Conservation (phyloP, 2,329 filamentous ascomycete genomes). For the Fusarium avenaceum region DNA sequence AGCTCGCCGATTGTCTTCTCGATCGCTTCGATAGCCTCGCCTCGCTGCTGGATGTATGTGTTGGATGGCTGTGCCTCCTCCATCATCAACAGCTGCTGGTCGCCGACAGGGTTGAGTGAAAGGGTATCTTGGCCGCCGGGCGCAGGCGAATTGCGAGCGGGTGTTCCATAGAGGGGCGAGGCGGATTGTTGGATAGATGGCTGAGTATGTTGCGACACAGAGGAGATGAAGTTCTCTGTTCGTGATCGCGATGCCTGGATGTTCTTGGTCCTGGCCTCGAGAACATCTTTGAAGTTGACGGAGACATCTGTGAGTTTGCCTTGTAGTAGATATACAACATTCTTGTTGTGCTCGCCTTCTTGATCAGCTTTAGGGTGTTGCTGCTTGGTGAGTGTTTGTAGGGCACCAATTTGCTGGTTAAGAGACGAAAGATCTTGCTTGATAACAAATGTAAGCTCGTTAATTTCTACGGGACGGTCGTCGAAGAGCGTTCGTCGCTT, state of each 20-base stretch:
- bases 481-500: constrained; percentile 97
- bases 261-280: constrained; percentile 97
- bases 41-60: constrained; percentile 90
- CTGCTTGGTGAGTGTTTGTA: constrained; percentile 83
- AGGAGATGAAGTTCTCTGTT: constrained; percentile 96
- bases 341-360: constrained; percentile 97
- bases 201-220: constrained; percentile 83
- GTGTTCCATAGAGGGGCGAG: constrained; percentile 88
- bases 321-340: constrained; percentile 92
- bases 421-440: constrained; percentile 90
- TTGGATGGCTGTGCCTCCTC: constrained; percentile 93
- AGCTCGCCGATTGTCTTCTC: constrained; percentile 95
- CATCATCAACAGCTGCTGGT: constrained; percentile 88
- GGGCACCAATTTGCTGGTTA: constrained; percentile 86
- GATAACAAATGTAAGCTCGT: constrained; percentile 96
- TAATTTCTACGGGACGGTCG: constrained; percentile 95
- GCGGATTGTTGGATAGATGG: constrained; percentile 79
- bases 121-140: constrained; percentile 80
- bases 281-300: constrained; percentile 95
- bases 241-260: constrained; percentile 93
- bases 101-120: constrained; percentile 83
- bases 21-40: constrained; percentile 96
- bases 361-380: constrained; percentile 82
- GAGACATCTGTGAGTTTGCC: constrained; percentile 93
- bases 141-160: constrained; percentile 74